Conservation (phyloP, 208 protist species). For the Leishmania gerbilli region DNA sequence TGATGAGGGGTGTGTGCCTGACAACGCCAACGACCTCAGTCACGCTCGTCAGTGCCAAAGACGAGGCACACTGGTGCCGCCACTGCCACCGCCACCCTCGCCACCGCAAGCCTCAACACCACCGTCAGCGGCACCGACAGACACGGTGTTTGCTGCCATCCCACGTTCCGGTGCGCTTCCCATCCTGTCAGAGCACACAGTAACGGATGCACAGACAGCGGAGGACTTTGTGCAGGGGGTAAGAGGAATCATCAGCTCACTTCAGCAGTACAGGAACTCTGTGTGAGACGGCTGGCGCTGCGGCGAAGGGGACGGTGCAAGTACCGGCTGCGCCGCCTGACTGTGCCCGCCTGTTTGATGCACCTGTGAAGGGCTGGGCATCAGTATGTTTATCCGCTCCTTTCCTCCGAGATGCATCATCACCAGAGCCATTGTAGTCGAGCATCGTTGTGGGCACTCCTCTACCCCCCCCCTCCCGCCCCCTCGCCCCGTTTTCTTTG, state of each 20-base stretch:
- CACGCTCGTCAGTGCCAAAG: neutral
- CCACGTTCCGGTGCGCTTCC: constrained; percentile 8
- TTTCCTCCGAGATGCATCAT: neutral
- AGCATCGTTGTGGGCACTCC: neutral
- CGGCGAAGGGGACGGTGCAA: neutral
- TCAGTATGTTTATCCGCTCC: neutral
- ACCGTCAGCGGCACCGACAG: neutral
- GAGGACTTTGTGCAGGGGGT: constrained; percentile 29
- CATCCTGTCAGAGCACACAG: constrained; percentile 24
- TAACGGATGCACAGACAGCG: constrained; percentile 24
- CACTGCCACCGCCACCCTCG: constrained; percentile 9
- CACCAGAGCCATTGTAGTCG: neutral
- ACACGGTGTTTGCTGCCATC: neutral
- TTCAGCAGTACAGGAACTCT: constrained; percentile 16
- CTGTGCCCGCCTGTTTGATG: neutral
- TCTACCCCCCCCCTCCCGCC: neutral
- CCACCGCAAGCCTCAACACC: constrained; percentile 1
- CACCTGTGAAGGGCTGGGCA: neutral
- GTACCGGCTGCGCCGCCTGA: neutral
- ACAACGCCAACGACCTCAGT: neutral
- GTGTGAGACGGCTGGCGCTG: neutral
- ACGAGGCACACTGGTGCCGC: neutral
- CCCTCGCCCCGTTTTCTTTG: neutral
- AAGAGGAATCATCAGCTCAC: constrained; percentile 14
- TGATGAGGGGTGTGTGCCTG: neutral